phyloP scores from a whole-genome alignment of 148 eudicot species.

The Silene uniflora region DNA sequence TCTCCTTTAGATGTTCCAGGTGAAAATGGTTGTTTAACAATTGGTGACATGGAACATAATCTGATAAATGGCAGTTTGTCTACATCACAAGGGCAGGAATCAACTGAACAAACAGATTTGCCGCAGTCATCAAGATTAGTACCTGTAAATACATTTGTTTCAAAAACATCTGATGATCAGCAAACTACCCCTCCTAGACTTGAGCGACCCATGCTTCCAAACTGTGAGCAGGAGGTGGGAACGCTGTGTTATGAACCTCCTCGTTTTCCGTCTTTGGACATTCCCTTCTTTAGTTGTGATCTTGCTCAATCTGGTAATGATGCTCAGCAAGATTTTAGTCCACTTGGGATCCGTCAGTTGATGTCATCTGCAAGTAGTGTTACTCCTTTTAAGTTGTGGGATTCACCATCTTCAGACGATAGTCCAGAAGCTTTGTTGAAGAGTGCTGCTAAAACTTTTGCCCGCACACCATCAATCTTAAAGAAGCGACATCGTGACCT shows the following conservation, averaged over 20 bases:
- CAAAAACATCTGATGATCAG: conserved; percentile 32
- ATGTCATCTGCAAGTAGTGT: conserved; percentile 51
- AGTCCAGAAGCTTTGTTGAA: conserved; percentile 76
- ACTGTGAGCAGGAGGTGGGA: conserved; percentile 46
- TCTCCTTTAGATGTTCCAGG: conserved; percentile 30
- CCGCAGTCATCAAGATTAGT: conserved; percentile 35
- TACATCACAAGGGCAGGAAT: conserved; percentile 38
- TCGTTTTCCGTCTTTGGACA: conserved; percentile 75
- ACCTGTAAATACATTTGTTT: conserved; percentile 52
- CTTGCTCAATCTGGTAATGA: conserved; percentile 66
- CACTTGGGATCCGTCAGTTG: conserved; percentile 85
- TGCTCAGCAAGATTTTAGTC: conserved; percentile 79
- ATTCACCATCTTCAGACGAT: conserved; percentile 60
- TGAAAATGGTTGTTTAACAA: conserved; percentile 27
- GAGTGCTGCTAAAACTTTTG: conserved; percentile 83
- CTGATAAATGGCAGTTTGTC: conserved; percentile 31
- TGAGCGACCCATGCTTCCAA: conserved; percentile 20
- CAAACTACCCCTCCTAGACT: conserved; percentile 29
- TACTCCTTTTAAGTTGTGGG: conserved; percentile 80
- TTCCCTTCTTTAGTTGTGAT: conserved; percentile 94
- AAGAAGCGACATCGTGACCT: conserved; percentile 86
- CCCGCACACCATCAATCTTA: conserved; percentile 81
- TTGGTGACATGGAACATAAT: conserved; percentile 23
- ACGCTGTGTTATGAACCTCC: conserved; percentile 84
- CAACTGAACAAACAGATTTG: conserved; percentile 33